Evolutionary conservation across 176 grass and related monocot genomes (phyloP), one percentile per base, ranked within the genome.

Genomic region (Neostapfia colusana): DNA sequence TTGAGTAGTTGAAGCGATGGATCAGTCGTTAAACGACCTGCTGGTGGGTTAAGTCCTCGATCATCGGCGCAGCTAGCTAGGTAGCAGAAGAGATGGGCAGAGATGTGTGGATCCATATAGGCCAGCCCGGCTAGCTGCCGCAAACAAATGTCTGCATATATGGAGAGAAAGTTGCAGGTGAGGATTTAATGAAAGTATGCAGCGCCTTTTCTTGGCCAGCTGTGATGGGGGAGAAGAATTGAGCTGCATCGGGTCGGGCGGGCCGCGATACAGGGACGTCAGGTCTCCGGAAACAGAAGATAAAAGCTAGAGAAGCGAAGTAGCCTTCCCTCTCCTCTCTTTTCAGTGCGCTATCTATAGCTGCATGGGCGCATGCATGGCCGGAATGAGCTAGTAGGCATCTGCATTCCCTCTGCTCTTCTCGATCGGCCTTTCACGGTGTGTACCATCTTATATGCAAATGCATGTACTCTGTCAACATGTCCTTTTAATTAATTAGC

Each of bases 161-260:
- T 46, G 18, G 20, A 68, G 26, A 71, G 36, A 54, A 82, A 78
- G 51, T 53, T 74, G 61, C 74, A 79, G 85, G 62, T 36, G 69
- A 78, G 31, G 48, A 42, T 50, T 60, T 78, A 83, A 86, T 82
- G 72, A 57, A 87, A 78, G 31, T 17, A 44, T 21, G 79, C 85
- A 67, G 60, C 73, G 60, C 73, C 74, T 83, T 58, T 53, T 40
- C 10, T 1, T 40, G 39, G 39, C 39, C 39, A 40, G 2, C 39
- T 0, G 39, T 0, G 4, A 6, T 7, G 39, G 39, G 8, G 39
- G 8, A 40, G 39, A 40, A 40, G 39, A 6, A n/a, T n/a, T n/a
- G n/a, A n/a, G n/a, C n/a, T 40, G 39, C 39, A 40, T 40, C 39
- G 7, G 39, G 39, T 5, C 39, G 5, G 4, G 7, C 39, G 7